Conservation (phyloP, 208 protist genomes). For the Tritrichomonas foetus region DNA sequence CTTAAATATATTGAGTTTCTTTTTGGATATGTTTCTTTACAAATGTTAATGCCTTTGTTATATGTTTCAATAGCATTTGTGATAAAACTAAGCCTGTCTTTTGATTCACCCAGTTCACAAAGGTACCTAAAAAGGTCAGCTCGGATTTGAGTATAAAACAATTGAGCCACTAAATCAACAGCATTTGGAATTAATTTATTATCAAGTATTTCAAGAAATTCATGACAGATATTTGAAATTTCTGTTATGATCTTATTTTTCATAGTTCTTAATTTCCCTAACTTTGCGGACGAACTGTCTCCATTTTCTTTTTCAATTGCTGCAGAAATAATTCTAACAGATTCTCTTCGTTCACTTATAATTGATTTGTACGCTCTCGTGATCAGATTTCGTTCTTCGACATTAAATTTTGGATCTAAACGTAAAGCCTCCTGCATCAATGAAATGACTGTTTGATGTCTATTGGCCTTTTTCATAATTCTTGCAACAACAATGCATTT, state of each 20-base stretch:
- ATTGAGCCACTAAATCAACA: background rate
- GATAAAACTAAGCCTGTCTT: background rate
- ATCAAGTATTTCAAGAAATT: background rate
- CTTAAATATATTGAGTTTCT: background rate
- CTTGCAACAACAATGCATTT: no score
- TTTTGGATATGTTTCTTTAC: background rate
- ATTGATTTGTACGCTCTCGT: background rate
- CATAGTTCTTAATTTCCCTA: background rate
- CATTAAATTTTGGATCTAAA: constrained; percentile 1
- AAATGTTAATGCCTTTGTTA: background rate
- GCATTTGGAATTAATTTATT: background rate
- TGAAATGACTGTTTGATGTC: no score
- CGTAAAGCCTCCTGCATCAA: background rate
- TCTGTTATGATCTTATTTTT: background rate
- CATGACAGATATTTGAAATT: background rate
- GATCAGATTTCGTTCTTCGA: background rate
- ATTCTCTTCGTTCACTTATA: background rate
- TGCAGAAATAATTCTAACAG: background rate
- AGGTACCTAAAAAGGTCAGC: background rate
- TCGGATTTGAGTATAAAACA: background rate
- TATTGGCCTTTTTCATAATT: no score
- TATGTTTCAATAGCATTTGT: background rate
- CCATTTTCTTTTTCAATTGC: background rate
- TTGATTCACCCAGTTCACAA: background rate
- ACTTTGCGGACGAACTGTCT: background rate